These are phyloP conservation scores for Pseudocercospora pini-densiflorae DNA, from an alignment of 2,329 filamentous ascomycete genomes.

Conservation along the genomic window DNA sequence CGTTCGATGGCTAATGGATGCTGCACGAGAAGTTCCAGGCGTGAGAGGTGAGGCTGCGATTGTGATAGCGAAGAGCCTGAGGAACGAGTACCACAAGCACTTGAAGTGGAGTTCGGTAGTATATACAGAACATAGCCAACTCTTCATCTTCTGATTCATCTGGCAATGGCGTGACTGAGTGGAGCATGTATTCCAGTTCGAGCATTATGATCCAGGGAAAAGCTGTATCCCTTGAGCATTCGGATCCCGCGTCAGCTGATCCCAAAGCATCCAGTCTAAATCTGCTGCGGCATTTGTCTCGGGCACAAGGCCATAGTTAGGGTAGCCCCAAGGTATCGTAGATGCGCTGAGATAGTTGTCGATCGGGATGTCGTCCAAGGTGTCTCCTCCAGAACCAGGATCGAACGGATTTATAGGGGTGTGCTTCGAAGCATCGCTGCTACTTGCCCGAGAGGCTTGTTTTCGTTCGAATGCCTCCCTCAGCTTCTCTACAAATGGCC, in stretches of 20 bases:
- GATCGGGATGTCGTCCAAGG: constrained; percentile 20
- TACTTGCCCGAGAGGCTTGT: constrained; percentile 20
- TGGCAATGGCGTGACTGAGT: not conserved
- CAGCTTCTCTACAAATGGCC: constrained; percentile 20
- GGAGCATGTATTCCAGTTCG: not conserved
- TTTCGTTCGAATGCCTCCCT: constrained; percentile 19
- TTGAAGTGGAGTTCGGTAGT: not conserved
- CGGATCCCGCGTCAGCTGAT: constrained; percentile 23
- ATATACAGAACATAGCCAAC: not conserved
- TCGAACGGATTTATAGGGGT: constrained; percentile 14
- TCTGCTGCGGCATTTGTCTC: constrained; percentile 12
- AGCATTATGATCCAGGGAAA: constrained; percentile 4
- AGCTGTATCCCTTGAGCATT: constrained; percentile 7
- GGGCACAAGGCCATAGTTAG: constrained; percentile 16
- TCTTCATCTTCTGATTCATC: not conserved
- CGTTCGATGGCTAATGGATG: no score
- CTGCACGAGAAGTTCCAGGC: no score
- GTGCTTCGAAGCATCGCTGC: constrained; percentile 20
- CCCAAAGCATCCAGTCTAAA: constrained; percentile 29
- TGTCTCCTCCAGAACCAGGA: constrained; percentile 1
- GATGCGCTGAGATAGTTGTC: constrained; percentile 19
- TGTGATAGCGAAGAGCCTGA: not conserved
- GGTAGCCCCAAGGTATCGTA: constrained; percentile 21
- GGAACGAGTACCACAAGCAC: not conserved
- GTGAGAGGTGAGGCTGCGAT: no score